Evolutionary conservation across 2,329 filamentous ascomycete species (phyloP), one percentile per base, ranked within the genome.

Genomic region (Beauveria australis): DNA sequence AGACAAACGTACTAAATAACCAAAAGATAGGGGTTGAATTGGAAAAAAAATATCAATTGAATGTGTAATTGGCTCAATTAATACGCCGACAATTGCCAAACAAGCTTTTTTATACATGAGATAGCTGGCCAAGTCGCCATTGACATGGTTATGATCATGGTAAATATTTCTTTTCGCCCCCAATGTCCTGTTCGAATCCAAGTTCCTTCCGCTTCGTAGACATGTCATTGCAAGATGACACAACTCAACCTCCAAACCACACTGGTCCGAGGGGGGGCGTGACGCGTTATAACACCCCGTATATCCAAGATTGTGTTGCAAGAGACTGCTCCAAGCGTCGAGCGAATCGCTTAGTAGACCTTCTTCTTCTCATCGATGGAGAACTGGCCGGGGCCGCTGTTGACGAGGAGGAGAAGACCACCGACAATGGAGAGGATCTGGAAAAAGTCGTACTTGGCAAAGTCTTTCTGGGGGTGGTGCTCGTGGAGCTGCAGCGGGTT

Each of bases 361-460:
- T 99, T 99, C 87, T 99, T 99, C 90, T 99, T 99, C 86, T 99
- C 94, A 77, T 99, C 94, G 76, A 97, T 93, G 75, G 90, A 96
- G 82, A 97, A 89, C 76, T 96, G 92, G 65, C 94, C 94, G 10
- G 94, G 94, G 64, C 94, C 94, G 85, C 94, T 97, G 85, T 99
- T 99, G 78, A 97, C 92, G 67, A 99, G 85, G 66, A 99, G 87
- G 62, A 99, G 83, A 61, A 99, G 89, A 75, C 94, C 94, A 66
- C 94, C 94, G 66, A 97, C 93, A 73, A 99, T 99, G 57, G 94
- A 99, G 60, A 99, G 83, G 69, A 97, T 97, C 81, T 99, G 94
- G 87, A 99, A 99, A 83, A 99, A 99, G 76, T 99, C 94, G 84
- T 99, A 99, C 80, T 99, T 99, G 81, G 94, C 94, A 73, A 99